Evolutionary conservation across 108 stramenopile species (phyloP), one percentile per base, ranked within the genome.

Genomic region (Skeletonema marinoi): DNA sequence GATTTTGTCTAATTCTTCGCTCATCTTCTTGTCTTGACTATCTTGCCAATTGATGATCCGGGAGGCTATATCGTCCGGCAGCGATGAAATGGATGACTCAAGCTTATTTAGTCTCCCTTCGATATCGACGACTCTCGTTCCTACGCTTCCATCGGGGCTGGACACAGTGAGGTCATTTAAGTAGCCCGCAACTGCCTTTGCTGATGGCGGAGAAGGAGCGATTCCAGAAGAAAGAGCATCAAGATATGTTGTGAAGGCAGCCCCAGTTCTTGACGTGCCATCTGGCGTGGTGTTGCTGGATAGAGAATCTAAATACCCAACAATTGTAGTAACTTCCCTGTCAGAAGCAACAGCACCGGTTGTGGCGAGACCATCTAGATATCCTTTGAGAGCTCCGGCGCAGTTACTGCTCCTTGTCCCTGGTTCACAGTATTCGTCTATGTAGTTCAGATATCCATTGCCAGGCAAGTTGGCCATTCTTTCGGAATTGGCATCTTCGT

Each of bases 291-390:
- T 41, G 32, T 41, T 66, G 32, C 72, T 73, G 38, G 69, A 70
- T 11, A 84, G 63, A 58, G 75, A 77, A 73, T 85, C 84, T 32
- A 79, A 65, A 39, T 85, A 85, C n/a, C 75, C 77, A 32, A 81
- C 77, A 31, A 85, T 80, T 35, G 80, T 60, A n/a, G 4, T 65
- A 31, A 71, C 73, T 35, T 77, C 80, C 30, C 50, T 77, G 13
- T 65, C 70, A 16, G 74, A 54, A 41, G 79, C 70, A 3, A 70
- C 79, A 25, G 68, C 76, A 12, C 78, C 79, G 1, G 76, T 74
- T 39, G 75, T 32, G 41, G 71, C 61, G 29, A 82, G 33, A 25
- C 63, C 38, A 32, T 71, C 81, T 10, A 82, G 71, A 76, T 82
- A 82, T 60, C 65, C 70, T 32, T 62, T 76, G n/a, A 82, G 62